Base-by-base conservation (phyloP, 495 filamentous ascomycete species). In the Hapsidospora chrysogenum region DNA sequence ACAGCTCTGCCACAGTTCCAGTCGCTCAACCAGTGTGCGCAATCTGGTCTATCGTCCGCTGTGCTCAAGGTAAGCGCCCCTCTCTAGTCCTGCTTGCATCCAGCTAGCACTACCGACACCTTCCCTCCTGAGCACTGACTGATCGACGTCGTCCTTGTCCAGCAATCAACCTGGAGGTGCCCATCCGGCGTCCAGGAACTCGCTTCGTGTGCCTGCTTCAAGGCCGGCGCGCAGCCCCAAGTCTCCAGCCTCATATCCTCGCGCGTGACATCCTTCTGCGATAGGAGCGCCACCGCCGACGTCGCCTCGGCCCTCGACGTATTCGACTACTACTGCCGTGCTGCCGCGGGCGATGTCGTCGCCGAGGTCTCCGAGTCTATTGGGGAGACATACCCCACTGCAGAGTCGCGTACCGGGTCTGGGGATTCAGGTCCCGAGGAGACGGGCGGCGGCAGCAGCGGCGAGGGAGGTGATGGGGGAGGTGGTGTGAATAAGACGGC, bases 171-270 rank as follows among this genome's bases (percentile, higher is more conserved):
- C 3, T 14, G 44, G n/a, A 16, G 59, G 32, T 70, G 65, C 29
- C 60, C 60, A 4, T 38, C 32, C 1, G 61, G 56, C 1, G 57
- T 62, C 4, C 42, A 51, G 35, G 59, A 53, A 1, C 49, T 68
- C 9, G 65, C 61, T 2, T 64, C 58, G 9, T 70, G 65, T 38
- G 58, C 48, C 25, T 70, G 65, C 37, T 33, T 64, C 19, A 64
- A 68, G 31, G 54, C 54, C 10, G 51, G 50, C 17, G 60, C 66
- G 53, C 46, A 57, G 14, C 37, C 29, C 11, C 39, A 42, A 8
- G 34, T 66, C 7, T 41, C 48, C 22, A 60, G 48, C 41, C 30
- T 4, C 2, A 49, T 70, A 17, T 55, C 48, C 10, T 57, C 53
- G 2, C 41, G 42, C 9, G 60, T 61, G 31, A 62, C 57, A 34